A percentile compares a stretch with the other conserved stretches of the same genome.
These are phyloP conservation scores for Lentinula edodes DNA, from an alignment of 768 basidiomycete genomes.

Conservation along the genomic window DNA sequence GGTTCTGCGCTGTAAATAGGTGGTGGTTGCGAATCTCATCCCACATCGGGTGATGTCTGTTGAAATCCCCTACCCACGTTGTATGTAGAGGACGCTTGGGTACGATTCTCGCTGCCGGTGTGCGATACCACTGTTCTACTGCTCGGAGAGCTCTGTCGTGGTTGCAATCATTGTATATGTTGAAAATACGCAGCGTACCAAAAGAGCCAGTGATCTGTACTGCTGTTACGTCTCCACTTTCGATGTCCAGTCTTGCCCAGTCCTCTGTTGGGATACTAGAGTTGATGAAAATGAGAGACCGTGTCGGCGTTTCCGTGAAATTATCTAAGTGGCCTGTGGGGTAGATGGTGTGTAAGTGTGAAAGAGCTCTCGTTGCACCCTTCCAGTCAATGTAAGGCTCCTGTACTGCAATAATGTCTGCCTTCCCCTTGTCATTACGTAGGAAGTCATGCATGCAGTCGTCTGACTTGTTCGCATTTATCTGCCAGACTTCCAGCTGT, in stretches of 20 bases:
- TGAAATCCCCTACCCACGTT: constrained; percentile 35
- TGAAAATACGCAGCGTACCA: constrained; percentile 12
- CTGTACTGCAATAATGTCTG: background rate
- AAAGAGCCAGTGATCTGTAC: too few relatives aligned
- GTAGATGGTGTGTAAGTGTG: background rate
- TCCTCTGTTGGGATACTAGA: too few relatives aligned
- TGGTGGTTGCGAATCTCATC: constrained; percentile 23
- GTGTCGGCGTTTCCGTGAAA: background rate
- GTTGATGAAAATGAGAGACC: background rate
- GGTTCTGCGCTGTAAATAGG: constrained; percentile 26
- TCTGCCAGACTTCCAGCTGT: background rate
- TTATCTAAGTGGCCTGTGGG: background rate
- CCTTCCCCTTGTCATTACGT: background rate
- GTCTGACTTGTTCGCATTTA: background rate
- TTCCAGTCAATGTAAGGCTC: background rate
- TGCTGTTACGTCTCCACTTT: too few relatives aligned
- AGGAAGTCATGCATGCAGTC: background rate
- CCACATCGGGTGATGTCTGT: constrained; percentile 36
- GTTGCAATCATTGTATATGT: constrained; percentile 19
- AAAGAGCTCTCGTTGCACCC: background rate
- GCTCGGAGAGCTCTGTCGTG: constrained; percentile 2
- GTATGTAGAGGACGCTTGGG: background rate
- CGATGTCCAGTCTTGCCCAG: too few relatives aligned
- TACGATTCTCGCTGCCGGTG: background rate
- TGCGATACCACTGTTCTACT: background rate